Evolutionary conservation across 306 rosid species (phyloP).

Genomic region (Mimosa pudica): DNA sequence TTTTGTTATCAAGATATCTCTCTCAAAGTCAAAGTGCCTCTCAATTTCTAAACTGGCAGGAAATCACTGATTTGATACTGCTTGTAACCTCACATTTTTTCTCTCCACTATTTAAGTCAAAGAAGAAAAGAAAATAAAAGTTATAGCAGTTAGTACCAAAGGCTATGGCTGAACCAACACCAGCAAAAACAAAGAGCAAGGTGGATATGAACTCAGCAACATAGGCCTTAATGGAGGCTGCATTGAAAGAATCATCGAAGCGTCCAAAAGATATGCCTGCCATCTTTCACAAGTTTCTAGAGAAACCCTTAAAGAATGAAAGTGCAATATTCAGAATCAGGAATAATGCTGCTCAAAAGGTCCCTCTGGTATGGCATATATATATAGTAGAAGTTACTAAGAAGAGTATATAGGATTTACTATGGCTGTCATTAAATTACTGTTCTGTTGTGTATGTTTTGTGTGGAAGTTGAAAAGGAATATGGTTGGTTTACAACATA

Average conservation of each 20-base stretch:
- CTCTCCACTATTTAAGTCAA: too few species aligned
- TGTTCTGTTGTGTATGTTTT: constrained; percentile 9
- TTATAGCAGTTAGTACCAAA: constrained; percentile 43
- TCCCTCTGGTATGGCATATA: constrained; percentile 38
- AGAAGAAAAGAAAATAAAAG: too few species aligned
- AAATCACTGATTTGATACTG: too few species aligned
- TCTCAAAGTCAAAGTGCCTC: background rate
- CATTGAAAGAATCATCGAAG: constrained; percentile 72
- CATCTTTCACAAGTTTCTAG: constrained; percentile 52
- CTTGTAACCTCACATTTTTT: too few species aligned
- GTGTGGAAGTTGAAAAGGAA: constrained; percentile 36
- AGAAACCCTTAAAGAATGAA: constrained; percentile 30
- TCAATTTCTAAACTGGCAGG: too few species aligned
- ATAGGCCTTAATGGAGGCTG: constrained; percentile 71
- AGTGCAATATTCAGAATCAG: constrained; percentile 16
- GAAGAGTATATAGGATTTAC: constrained; percentile 18
- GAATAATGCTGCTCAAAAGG: constrained; percentile 33
- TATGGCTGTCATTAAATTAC: background rate
- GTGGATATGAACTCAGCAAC: constrained; percentile 92
- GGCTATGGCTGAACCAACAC: constrained; percentile 89
- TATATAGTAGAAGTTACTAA: constrained; percentile 35
- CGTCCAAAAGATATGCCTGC: constrained; percentile 78
- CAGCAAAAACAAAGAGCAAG: constrained; percentile 86
- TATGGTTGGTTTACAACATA: constrained; percentile 28
- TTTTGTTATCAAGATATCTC: background rate